Evolutionary conservation across 495 filamentous ascomycete genomes (phyloP).

Genomic region (Aspergillus wentii): DNA sequence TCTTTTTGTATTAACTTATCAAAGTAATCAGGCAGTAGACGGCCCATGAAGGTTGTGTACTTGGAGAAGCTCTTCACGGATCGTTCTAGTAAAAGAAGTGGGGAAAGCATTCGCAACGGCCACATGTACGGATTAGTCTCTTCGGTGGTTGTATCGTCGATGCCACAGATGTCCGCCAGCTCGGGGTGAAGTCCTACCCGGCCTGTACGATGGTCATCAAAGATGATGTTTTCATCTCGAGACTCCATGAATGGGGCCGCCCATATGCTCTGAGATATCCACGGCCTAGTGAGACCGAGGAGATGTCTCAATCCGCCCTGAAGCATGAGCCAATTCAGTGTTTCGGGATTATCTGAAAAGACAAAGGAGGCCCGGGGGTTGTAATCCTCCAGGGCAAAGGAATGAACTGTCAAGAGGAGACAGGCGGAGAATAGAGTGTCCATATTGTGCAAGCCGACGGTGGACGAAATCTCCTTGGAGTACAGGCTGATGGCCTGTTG

Average conservation of each 20-base stretch:
- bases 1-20: conserved; percentile 31
- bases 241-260: conserved; percentile 29
- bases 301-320: conserved; percentile 37
- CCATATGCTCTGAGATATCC: conserved; percentile 37
- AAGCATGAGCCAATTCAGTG: conserved; percentile 39
- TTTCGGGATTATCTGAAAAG: conserved; percentile 23
- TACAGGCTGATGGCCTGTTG: conserved; percentile 37
- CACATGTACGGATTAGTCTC: conserved; percentile 36
- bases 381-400: conserved; percentile 31
- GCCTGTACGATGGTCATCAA: conserved; percentile 25
- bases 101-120: conserved; percentile 32
- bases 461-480: conserved; percentile 21
- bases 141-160: conserved; percentile 29
- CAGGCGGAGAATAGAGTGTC: conserved; percentile 42
- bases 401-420: conserved; percentile 33
- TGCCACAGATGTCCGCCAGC: conserved; percentile 34
- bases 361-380: conserved; percentile 40
- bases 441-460: conserved; percentile 30
- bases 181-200: conserved; percentile 28
- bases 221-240: conserved; percentile 15
- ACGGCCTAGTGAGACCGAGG: conserved; percentile 21
- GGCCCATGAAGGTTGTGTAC: conserved; percentile 32
- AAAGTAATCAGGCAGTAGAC: conserved; percentile 27
- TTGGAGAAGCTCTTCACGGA: conserved; percentile 9
- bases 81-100: conserved; percentile 20